Evolutionary conservation across 2,329 filamentous ascomycete species (phyloP).

Genomic region (Tolypocladium sp.): DNA sequence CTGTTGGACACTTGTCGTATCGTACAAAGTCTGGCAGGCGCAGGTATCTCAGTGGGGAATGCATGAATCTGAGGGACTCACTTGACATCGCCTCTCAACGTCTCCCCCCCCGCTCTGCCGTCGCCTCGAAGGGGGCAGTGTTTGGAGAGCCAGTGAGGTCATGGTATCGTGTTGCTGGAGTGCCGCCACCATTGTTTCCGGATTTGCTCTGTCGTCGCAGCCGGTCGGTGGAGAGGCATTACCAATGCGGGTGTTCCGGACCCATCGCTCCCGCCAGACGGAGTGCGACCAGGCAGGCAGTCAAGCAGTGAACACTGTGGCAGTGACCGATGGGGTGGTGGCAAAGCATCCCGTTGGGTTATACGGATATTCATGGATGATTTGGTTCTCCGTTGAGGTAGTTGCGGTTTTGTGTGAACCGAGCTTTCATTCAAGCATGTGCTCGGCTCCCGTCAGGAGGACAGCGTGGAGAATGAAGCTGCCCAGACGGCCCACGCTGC

Average conservation of each 20-base stretch:
- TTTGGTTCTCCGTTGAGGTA: not conserved
- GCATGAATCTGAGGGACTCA: not conserved
- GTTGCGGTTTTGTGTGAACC: not conserved
- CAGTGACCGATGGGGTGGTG: not conserved
- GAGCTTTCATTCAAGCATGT: not conserved
- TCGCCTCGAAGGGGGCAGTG: not conserved
- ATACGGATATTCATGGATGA: not conserved
- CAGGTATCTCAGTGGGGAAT: not conserved
- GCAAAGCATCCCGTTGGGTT: not conserved
- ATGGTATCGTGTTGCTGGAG: not conserved
- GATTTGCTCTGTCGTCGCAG: not conserved
- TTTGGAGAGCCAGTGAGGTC: not conserved
- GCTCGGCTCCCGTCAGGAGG: not conserved
- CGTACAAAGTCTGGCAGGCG: not conserved
- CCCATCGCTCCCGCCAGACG: not conserved
- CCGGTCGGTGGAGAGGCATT: not conserved
- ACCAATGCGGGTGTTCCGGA: not conserved
- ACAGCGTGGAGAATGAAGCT: not conserved
- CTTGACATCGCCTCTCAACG: not conserved
- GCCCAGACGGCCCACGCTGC: not conserved
- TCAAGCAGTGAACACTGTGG: not conserved
- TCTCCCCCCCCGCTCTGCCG: not conserved
- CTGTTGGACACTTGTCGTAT: too few relatives aligned
- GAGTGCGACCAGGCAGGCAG: not conserved
- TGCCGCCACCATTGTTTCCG: not conserved